Percentiles rank a stretch among this genome's conserved stretches.
These are phyloP conservation scores for Neofusicoccum sp. DNA, from an alignment of 2,329 filamentous ascomycete genomes.

Conservation along the genomic window DNA sequence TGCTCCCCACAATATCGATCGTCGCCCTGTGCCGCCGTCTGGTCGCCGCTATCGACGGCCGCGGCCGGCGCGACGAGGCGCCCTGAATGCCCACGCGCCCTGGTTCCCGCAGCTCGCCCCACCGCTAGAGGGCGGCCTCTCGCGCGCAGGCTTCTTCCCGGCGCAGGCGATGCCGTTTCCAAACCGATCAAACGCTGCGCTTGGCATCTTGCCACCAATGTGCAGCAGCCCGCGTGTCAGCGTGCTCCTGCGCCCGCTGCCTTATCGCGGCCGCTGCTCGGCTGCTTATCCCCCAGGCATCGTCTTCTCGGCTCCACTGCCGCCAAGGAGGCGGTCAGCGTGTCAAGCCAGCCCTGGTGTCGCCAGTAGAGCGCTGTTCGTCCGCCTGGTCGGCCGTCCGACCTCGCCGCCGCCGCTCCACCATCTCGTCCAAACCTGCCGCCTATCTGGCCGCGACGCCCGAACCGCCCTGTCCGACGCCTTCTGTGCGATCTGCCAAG, in stretches of 20 bases:
- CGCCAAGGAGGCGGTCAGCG: not conserved
- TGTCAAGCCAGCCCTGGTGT: not conserved
- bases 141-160: not conserved
- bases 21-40: no score
- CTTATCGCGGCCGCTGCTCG: not conserved
- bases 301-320: not conserved
- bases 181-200: not conserved
- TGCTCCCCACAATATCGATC: no score
- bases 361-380: not conserved
- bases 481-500: not conserved
- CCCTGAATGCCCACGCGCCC: not conserved
- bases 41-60: no score
- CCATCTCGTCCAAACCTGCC: no score
- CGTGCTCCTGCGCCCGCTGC: not conserved
- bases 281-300: not conserved
- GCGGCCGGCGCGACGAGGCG: no score
- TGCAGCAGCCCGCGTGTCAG: not conserved
- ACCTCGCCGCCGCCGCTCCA: no score
- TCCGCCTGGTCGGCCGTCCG: no score
- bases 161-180: not conserved
- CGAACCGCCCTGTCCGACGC: not conserved
- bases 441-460: not conserved
- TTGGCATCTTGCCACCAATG: not conserved
- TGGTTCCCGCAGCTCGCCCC: not conserved
- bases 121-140: not conserved